Evolutionary conservation across 345 rosid species (phyloP).

Genomic region (Pistacia atlantica): DNA sequence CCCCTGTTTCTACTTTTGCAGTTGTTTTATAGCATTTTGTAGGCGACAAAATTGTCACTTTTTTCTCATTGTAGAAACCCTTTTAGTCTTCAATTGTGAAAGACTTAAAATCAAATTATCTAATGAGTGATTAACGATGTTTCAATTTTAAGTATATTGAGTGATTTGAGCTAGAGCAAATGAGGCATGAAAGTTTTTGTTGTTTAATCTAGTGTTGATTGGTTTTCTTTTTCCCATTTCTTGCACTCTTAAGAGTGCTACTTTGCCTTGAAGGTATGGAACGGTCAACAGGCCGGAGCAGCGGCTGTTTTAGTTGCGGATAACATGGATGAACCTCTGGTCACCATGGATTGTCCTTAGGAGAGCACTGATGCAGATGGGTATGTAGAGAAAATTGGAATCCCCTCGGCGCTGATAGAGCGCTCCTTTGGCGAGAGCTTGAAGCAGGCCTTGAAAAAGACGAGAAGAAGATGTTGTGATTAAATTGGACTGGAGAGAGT

Average conservation of each 20-base stretch:
- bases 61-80: too few species aligned
- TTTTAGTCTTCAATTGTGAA: neutral
- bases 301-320: constrained; percentile 89
- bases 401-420: constrained; percentile 88
- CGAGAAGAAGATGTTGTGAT: constrained; percentile 58
- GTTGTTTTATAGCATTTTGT: too few species aligned
- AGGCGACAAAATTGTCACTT: too few species aligned
- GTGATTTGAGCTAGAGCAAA: neutral
- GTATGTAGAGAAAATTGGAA: constrained; percentile 68
- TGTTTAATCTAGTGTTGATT: neutral
- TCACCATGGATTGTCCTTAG: constrained; percentile 90
- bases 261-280: constrained; percentile 89
- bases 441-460: constrained; percentile 65
- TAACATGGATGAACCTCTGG: constrained; percentile 63
- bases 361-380: constrained; percentile 58
- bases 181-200: neutral
- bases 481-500: constrained; percentile 89
- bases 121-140: neutral
- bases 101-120: neutral
- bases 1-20: neutral
- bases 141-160: neutral
- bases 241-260: constrained; percentile 67
- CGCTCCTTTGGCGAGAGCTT: constrained; percentile 61
- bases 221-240: neutral
- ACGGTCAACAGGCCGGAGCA: constrained; percentile 86